phyloP scores from a whole-genome alignment of 2,329 filamentous ascomycete genomes.

The Calonectria hongkongensis region DNA sequence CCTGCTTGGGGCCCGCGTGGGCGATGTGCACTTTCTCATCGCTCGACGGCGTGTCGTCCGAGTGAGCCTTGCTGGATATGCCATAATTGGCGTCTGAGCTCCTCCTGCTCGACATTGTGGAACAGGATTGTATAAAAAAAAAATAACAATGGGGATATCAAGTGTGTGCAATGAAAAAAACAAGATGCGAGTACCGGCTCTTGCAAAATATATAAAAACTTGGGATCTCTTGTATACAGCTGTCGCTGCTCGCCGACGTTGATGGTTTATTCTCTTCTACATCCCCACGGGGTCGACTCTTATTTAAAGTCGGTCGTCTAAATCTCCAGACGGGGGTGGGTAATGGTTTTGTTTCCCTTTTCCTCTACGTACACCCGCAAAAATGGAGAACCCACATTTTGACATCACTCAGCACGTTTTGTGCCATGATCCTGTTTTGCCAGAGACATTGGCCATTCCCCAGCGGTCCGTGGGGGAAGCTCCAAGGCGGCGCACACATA shows the following conservation, averaged over 20 bases:
- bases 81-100: slow-evolving; percentile 58
- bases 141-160: background rate
- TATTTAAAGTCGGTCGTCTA: slow-evolving; percentile 36
- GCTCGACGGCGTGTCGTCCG: slow-evolving; percentile 42
- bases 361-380: no score
- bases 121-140: background rate
- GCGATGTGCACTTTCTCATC: slow-evolving; percentile 59
- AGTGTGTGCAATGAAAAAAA: background rate
- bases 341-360: no score
- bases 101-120: slow-evolving; percentile 59
- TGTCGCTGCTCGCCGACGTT: slow-evolving; percentile 6
- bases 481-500: background rate
- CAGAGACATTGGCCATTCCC: slow-evolving; percentile 39
- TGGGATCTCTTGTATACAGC: slow-evolving; percentile 1
- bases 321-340: slow-evolving; percentile 13
- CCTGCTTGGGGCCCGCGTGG: slow-evolving; percentile 56
- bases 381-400: slow-evolving; percentile 41
- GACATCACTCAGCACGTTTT: slow-evolving; percentile 46
- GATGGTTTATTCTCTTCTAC: background rate
- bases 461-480: slow-evolving; percentile 2
- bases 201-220: background rate
- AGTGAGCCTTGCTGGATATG: slow-evolving; percentile 59
- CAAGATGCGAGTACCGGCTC: slow-evolving; percentile 5
- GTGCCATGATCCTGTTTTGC: slow-evolving; percentile 33
- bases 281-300: slow-evolving; percentile 27